These are phyloP conservation scores for Kwoniella shandongensis DNA, from an alignment of 768 basidiomycete species.

Conservation along the genomic window DNA sequence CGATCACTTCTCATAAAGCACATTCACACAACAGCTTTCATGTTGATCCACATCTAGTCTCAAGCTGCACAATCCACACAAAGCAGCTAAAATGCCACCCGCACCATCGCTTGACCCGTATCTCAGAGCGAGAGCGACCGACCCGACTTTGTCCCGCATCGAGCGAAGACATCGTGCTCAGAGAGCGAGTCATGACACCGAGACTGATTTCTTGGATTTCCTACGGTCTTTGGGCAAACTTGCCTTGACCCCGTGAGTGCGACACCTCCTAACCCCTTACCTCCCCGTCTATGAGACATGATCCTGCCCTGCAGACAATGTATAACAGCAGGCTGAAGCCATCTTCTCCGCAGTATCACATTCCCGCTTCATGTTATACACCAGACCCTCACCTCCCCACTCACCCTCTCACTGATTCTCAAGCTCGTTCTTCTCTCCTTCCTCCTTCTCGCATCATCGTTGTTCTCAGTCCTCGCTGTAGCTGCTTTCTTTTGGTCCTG, in stretches of 20 bases:
- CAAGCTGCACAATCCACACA: too few relatives aligned
- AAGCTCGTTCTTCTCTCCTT: conserved; percentile 36
- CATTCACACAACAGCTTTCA: too few relatives aligned
- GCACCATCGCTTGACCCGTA: conserved; percentile 25
- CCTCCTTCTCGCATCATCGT: conserved; percentile 37
- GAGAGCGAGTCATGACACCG: neutral
- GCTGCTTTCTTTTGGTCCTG: conserved; percentile 50
- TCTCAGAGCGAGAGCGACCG: conserved; percentile 13
- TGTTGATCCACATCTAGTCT: too few relatives aligned
- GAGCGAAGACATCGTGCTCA: neutral
- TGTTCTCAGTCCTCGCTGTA: conserved; percentile 45
- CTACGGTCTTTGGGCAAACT: conserved; percentile 12
- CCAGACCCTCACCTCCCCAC: conserved; percentile 38
- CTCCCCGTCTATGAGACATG: too few relatives aligned
- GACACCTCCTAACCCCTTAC: too few relatives aligned
- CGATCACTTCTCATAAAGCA: neutral
- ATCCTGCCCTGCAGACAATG: too few relatives aligned
- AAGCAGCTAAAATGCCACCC: too few relatives aligned
- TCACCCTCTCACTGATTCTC: conserved; percentile 46
- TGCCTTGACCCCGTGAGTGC: conserved; percentile 25
- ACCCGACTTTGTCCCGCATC: conserved; percentile 16
- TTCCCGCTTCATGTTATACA: conserved; percentile 38
- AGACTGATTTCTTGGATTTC: conserved; percentile 35
- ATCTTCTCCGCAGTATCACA: conserved; percentile 28
- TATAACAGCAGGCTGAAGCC: too few relatives aligned